phyloP scores from a whole-genome alignment of 1,139 yeast species.

The Starmera stellimalicola region DNA sequence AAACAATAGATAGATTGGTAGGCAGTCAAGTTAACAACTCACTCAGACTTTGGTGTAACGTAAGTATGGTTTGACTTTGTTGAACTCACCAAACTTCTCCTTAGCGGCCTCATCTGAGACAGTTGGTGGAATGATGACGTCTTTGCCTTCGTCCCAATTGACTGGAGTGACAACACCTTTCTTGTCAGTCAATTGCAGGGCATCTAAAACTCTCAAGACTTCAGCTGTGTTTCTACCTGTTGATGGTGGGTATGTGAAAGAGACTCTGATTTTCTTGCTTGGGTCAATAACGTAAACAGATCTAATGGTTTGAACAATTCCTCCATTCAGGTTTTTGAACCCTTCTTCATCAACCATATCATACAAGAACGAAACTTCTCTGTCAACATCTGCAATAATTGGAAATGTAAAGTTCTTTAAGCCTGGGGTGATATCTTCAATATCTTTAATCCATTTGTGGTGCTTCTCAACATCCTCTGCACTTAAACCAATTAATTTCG shows the following conservation, averaged over 20 bases:
- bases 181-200: constrained; percentile 73
- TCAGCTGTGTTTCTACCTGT: constrained; percentile 88
- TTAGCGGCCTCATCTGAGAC: constrained; percentile 75
- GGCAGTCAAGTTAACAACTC: constrained; percentile 1
- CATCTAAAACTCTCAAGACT: constrained; percentile 78
- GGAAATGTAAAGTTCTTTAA: constrained; percentile 74
- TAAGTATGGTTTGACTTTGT: constrained; percentile 75
- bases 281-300: constrained; percentile 88
- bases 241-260: constrained; percentile 81
- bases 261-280: constrained; percentile 70
- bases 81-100: constrained; percentile 73
- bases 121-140: constrained; percentile 82
- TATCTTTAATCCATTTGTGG: constrained; percentile 77
- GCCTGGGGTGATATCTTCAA: constrained; percentile 54
- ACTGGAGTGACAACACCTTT: constrained; percentile 75
- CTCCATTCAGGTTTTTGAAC: constrained; percentile 62
- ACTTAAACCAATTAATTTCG: constrained; percentile 78
- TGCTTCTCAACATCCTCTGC: constrained; percentile 75
- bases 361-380: constrained; percentile 72
- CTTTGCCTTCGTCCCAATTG: constrained; percentile 62
- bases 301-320: constrained; percentile 73
- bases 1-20: no score
- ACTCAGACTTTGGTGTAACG: constrained; percentile 39
- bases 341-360: constrained; percentile 92
- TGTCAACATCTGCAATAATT: constrained; percentile 74